Percentiles rank a stretch among this genome's conserved stretches.
Conservation (phyloP, 805 yeast species). For the Pichia ethanolica region DNA sequence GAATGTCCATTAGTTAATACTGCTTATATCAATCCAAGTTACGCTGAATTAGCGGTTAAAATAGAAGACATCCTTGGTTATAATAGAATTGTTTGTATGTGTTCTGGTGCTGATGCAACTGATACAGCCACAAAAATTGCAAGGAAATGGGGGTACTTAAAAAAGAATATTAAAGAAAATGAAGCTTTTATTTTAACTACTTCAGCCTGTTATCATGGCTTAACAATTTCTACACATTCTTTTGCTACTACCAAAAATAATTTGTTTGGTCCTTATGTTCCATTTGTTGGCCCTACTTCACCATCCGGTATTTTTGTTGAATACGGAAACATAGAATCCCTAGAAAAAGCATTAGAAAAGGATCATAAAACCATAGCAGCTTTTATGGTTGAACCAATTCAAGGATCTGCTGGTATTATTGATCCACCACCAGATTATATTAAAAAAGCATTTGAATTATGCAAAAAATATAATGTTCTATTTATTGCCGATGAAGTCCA, state of each 20-base stretch:
- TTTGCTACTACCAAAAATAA: conserved; percentile 10
- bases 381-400: conserved; percentile 26
- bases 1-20: conserved; percentile 18
- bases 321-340: conserved; percentile 18
- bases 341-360: conserved; percentile 16
- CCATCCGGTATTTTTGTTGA: conserved; percentile 20
- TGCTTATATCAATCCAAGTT: conserved; percentile 19
- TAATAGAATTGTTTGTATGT: conserved; percentile 17
- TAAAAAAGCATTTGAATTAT: conserved; percentile 16
- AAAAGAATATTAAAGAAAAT: conserved; percentile 16
- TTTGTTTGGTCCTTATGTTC: conserved; percentile 20
- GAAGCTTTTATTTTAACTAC: conserved; percentile 19
- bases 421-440: conserved; percentile 22
- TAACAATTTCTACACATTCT: conserved; percentile 24
- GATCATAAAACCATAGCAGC: conserved; percentile 20
- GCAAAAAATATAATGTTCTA: conserved; percentile 21
- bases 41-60: conserved; percentile 17
- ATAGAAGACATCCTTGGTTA: conserved; percentile 18
- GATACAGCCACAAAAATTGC: conserved; percentile 25
- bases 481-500: conserved; percentile 27
- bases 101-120: conserved; percentile 24
- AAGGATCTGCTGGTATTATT: conserved; percentile 26
- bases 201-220: conserved; percentile 23
- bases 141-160: conserved; percentile 23
- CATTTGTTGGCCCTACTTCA: conserved; percentile 18